Evolutionary conservation across 2,329 filamentous ascomycete genomes (phyloP), one percentile per base, ranked within the genome.

Genomic region (Monosporascus cannonballus): DNA sequence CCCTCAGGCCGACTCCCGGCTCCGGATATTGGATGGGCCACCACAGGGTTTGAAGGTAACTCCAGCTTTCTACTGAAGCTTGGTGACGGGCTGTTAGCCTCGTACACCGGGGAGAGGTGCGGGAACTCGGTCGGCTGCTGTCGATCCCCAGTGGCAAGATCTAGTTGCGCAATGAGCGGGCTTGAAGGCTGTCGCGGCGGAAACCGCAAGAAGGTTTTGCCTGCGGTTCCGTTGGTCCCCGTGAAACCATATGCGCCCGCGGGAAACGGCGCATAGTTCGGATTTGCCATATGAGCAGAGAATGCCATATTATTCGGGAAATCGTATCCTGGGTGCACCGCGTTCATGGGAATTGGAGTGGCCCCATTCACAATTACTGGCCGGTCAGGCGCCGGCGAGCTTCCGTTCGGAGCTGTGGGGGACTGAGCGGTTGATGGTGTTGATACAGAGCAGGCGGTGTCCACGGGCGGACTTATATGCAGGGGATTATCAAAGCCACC

Each of bases 21-120:
- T 37, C 51, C 6, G 20, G 56, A 30, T 17, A 44, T 50, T 41
- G 53, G 30, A 20, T 53, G 50, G 30, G 48, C 25, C 24, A 57
- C 54, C 15, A 55, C 47, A 62, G 69, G 38, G 49, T 61, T 64
- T 18, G 61, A 54, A 14, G 69, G 62, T 2, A 69, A 58, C 27
- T 84, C 81, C 48, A 76, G 71, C 47, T 77, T 83, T 51, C 85
- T 76, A 51, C 73, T 72, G 14, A 78, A 73, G 3, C 78, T 86
- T 1, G 87, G 86, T 2, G 87, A 89, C 2, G 87, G 85, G 0
- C 85, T 87, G n/a, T 80, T 77, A 6, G 81, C 79, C 70, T 91
- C 88, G 51, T 86, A 87, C 0, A 91, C 87, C 0, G 88, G 88
- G 0, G 88, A 91, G 2, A 92, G 74, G 59, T 77, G 78, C 42